Evolutionary conservation across 139 green algal genomes (phyloP), one percentile per base, ranked within the genome.

Genomic region (Coccomyxa sp.): DNA sequence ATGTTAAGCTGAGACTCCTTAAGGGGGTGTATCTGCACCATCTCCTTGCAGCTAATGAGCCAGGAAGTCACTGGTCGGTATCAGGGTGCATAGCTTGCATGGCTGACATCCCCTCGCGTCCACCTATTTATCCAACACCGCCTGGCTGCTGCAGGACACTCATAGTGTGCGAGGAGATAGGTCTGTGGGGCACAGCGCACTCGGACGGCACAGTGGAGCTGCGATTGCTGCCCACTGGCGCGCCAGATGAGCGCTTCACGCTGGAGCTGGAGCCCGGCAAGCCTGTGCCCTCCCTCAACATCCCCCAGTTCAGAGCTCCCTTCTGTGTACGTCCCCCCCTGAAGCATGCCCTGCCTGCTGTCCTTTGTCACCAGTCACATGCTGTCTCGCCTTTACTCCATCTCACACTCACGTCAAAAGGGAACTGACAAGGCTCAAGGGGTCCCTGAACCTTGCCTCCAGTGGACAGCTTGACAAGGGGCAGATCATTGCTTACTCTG

Each of bases 161-260:
- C 5, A 34, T 83, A 7, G 35, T 90, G 44, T 88, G 73, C 64
- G 77, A 83, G 78, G 31, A 34, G n/a, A 69, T 90, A 12, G 86
- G 84, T 27, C 33, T 83, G 0, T 34, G 88, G 31, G 80, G 75
- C 81, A 82, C 84, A 16, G 78, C 75, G 0, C 86, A 90, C 75
- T 74, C 78, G 27, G 82, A 90, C 36, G 86, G 86, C 58, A 76
- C 64, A 35, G 39, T 90, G 70, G 39, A 77, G 24, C 22, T 90
- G 70, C 78, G 76, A 0, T 35, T 73, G 10, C 33, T 89, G 37
- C 84, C 84, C 8, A 31, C 77, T 38, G 22, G 44, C 16, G 38
- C 39, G 9, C 10, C 34, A 40, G 34, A 50, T 27, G 69, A 71
- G 64, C 64, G 64, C 64, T 29, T 37, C 64, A 71, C 64, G 24